phyloP scores from a whole-genome alignment of 2,329 filamentous ascomycete genomes.

The Pseudogymnoascus sp. region DNA sequence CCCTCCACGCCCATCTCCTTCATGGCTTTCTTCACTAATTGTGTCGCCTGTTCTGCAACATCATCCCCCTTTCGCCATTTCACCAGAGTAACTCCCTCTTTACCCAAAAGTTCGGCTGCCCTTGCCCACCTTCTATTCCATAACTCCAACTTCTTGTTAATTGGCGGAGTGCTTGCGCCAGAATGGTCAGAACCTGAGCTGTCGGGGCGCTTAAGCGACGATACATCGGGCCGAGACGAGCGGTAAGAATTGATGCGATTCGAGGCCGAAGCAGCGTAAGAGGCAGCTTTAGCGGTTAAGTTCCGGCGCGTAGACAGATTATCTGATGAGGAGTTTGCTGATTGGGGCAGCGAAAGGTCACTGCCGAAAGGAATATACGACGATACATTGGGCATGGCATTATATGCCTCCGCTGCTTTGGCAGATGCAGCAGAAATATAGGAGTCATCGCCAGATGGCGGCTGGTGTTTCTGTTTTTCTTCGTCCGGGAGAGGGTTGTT shows the following conservation, averaged over 20 bases:
- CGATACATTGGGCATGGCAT: slow-evolving; percentile 27
- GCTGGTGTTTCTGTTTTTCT: slow-evolving; percentile 18
- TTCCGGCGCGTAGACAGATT: not conserved
- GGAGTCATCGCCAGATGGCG: slow-evolving; percentile 18
- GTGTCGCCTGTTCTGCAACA: slow-evolving; percentile 58
- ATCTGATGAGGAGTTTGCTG: not conserved
- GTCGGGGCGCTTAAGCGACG: slow-evolving; percentile 12
- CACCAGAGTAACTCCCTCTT: slow-evolving; percentile 59
- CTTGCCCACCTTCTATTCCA: slow-evolving; percentile 63
- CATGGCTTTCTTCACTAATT: slow-evolving; percentile 52
- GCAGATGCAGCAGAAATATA: slow-evolving; percentile 25
- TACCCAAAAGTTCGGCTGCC: slow-evolving; percentile 57
- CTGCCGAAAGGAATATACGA: slow-evolving; percentile 17
- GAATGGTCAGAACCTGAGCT: slow-evolving; percentile 10
- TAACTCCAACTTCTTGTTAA: slow-evolving; percentile 63
- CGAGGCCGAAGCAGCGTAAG: slow-evolving; percentile 1
- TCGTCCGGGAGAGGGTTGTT: slow-evolving; percentile 10
- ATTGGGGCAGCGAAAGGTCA: not conserved
- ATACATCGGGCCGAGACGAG: slow-evolving; percentile 6
- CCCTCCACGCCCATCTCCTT: slow-evolving; percentile 35
- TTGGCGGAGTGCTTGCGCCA: slow-evolving; percentile 16
- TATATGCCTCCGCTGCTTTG: slow-evolving; percentile 27
- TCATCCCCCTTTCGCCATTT: slow-evolving; percentile 69
- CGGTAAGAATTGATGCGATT: not conserved
- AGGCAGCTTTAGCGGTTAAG: slow-evolving; percentile 4